phyloP scores from a whole-genome alignment of 768 basidiomycete species.

The Jaapia argillacea region DNA sequence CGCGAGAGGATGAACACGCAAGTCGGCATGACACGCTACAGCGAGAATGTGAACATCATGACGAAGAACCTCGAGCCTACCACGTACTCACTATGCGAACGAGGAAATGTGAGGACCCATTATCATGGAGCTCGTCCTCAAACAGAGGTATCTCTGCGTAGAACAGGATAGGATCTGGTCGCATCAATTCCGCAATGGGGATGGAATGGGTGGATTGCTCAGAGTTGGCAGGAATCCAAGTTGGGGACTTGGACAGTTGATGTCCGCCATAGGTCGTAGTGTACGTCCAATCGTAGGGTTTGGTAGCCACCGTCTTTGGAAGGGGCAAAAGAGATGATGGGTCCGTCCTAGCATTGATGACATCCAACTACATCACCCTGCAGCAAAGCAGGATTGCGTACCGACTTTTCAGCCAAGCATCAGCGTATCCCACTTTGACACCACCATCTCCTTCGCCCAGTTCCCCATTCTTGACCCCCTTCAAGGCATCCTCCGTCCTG shows the following conservation, averaged over 20 bases:
- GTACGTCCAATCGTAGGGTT: slow-evolving; percentile 98
- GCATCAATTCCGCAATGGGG: slow-evolving; percentile 75
- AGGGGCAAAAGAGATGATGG: slow-evolving; percentile 54
- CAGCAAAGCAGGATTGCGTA: slow-evolving; percentile 26
- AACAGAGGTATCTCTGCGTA: slow-evolving; percentile 93
- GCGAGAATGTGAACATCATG: neutral
- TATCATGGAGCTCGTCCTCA: slow-evolving; percentile 96
- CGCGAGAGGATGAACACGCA: slow-evolving; percentile 87
- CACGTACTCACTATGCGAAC: slow-evolving; percentile 70
- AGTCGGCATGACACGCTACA: slow-evolving; percentile 91
- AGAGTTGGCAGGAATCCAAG: slow-evolving; percentile 48
- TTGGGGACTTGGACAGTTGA: slow-evolving; percentile 5
- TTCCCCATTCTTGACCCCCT: slow-evolving; percentile 64
- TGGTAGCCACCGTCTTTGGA: slow-evolving; percentile 64
- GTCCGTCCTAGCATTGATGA: slow-evolving; percentile 49
- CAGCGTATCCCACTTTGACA: slow-evolving; percentile 91
- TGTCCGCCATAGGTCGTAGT: slow-evolving; percentile 82
- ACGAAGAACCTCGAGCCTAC: neutral
- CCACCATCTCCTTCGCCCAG: slow-evolving; percentile 78
- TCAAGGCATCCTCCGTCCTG: slow-evolving; percentile 56
- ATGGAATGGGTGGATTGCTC: slow-evolving; percentile 53
- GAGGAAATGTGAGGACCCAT: slow-evolving; percentile 78
- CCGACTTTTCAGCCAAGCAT: slow-evolving; percentile 90
- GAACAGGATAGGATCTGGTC: slow-evolving; percentile 94
- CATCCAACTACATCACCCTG: slow-evolving; percentile 17